Evolutionary conservation across 2,329 filamentous ascomycete species (phyloP).

Genomic region (Alternaria triticimaculans): DNA sequence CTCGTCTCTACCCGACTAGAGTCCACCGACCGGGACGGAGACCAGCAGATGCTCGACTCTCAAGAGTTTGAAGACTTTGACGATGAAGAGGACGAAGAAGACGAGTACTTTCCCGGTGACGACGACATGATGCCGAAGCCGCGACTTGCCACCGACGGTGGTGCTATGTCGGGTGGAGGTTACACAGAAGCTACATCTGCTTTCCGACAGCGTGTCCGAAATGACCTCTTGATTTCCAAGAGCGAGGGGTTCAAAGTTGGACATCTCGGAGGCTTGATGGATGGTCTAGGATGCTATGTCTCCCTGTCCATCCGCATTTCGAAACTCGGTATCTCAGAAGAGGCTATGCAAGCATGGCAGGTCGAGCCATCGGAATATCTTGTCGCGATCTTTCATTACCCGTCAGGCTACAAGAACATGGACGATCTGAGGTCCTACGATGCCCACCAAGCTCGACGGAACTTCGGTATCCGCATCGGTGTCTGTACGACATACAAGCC

Average conservation of each 20-base stretch:
- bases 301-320: constrained; percentile 72
- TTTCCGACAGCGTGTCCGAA: constrained; percentile 55
- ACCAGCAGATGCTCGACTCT: constrained; percentile 52
- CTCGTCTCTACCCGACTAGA: constrained; percentile 51
- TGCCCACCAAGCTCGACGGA: constrained; percentile 41
- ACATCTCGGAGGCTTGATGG: constrained; percentile 60
- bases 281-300: constrained; percentile 60
- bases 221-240: constrained; percentile 68
- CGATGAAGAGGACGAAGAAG: constrained; percentile 44
- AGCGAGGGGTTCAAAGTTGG: constrained; percentile 74
- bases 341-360: constrained; percentile 79
- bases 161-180: neutral
- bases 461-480: constrained; percentile 70
- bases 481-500: constrained; percentile 78
- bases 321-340: constrained; percentile 75
- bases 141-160: constrained; percentile 6
- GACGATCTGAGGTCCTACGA: constrained; percentile 59
- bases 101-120: constrained; percentile 47
- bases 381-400: constrained; percentile 73
- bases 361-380: constrained; percentile 71
- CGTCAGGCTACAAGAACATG: constrained; percentile 66
- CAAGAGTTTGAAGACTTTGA: constrained; percentile 42
- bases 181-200: constrained; percentile 30
- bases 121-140: constrained; percentile 48
- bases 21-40: constrained; percentile 50